Base-by-base conservation (phyloP, 2,329 filamentous ascomycete genomes). In the Beauveria australis region DNA sequence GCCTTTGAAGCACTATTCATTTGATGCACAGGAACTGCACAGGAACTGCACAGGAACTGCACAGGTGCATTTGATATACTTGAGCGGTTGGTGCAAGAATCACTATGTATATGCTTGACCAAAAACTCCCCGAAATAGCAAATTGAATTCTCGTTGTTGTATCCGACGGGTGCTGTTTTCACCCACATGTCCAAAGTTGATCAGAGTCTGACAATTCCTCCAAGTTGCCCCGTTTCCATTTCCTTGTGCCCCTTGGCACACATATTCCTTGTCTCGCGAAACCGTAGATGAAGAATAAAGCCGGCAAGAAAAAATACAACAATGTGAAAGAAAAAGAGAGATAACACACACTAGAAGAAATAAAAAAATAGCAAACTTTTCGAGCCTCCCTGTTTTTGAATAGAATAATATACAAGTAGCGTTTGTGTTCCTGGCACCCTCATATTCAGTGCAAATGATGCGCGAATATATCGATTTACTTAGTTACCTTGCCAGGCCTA, bases 111-210 rank as follows among this genome's bases (percentile, higher is more conserved):
- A 43, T 43, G 22, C 12, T 37, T 30, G 48, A 52, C 48, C 48
- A 22, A 37, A 9, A 52, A 37, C 28, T 37, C 28, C n/a, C 28
- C 49, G 40, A n/a, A n/a, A 24, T 28, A 33, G 16, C 33, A 24
- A 55, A 55, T 22, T 18, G 19, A 18, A 26, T 47, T 26, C 7
- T 56, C 14, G n/a, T 12, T 22, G 8, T 49, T 44, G 19, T 53
- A 24, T 48, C 30, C 30, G 53, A 56, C 44, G 53, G 53, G 53
- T 56, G 53, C 53, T 40, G 30, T 46, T 48, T 26, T 40, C 53
- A 56, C 53, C 53, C 53, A 48, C 43, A 48, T 56, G 53, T 56
- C 53, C 53, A 56, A 56, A 56, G 47, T 37, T 33, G 24, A 33
- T 33, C 30, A 33, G 30, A 12, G 30, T 33, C 12, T 33, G 30